Evolutionary conservation across 495 filamentous ascomycete species (phyloP), one percentile per base, ranked within the genome.

Genomic region (Choiromyces venosus): DNA sequence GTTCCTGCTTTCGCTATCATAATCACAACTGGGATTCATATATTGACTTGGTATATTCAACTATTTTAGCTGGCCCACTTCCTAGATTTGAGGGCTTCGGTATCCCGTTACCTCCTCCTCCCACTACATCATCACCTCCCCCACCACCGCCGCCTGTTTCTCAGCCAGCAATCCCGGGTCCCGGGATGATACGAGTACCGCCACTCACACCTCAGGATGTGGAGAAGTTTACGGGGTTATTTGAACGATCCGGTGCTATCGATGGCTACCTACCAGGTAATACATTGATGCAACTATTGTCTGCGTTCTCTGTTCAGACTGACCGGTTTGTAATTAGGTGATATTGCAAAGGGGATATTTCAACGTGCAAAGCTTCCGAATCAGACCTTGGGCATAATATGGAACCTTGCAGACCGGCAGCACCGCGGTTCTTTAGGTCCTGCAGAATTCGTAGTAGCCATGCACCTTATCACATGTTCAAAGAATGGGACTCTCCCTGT

Each of bases 381-480:
- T 81, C 93, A 97, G 76, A 86, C 92, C 2, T 86, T 99, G 29
- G 95, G 93, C 16, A 89, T 91, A 69, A 97, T 99, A 82, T 99
- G 95, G 95, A 93, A 91, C 78, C 86, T 99, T 66, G 90, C 93
- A 14, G 95, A 99, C 82, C 93, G 91, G 1, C 92, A 97, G 81
- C 92, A 97, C 81, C 88, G 93, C 69, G 96, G 95, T 37, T 89
- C 89, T 42, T 87, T 99, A n/a, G 91, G 92, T 74, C 85, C 88
- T 76, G 94, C 93, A 18, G 95, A 98, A 73, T 99, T 99, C 82
- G 91, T 97, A 78, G 95, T 99, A 78, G 94, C 96, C 16, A 99
- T 99, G 95, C 95, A 99, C 84, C 86, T 99, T 38, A 85, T 99
- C 69, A 92, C 92, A 7, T 97, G 94, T 9, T 93, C 89, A 82